phyloP scores from a whole-genome alignment of 164 flowering plant species.

The Stephania japonica region DNA sequence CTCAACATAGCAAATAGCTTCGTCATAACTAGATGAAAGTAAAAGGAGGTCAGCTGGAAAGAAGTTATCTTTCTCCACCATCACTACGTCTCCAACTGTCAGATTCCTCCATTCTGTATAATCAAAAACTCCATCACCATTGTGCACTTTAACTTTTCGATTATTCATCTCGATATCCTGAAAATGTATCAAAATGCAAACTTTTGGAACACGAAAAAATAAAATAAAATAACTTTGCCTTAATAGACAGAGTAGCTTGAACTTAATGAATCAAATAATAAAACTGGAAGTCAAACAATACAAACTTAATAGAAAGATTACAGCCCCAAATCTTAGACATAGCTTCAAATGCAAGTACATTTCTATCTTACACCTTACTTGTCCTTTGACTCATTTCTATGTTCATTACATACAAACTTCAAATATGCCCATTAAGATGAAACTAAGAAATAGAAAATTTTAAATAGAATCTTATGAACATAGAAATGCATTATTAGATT shows the following conservation, averaged over 20 bases:
- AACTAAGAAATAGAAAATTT: too few species aligned
- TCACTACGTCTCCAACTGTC: conserved; percentile 82
- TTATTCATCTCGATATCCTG: conserved; percentile 88
- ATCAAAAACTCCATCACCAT: conserved; percentile 48
- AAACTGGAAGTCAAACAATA: background rate
- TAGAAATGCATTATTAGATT: too few species aligned
- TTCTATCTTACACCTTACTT: background rate
- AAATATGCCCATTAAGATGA: too few species aligned
- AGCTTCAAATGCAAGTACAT: background rate
- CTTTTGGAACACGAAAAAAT: background rate
- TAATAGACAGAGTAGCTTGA: conserved; percentile 5
- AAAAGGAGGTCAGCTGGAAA: conserved; percentile 89
- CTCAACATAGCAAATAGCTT: conserved; percentile 88
- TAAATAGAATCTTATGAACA: too few species aligned
- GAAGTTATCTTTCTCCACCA: conserved; percentile 75
- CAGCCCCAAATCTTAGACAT: background rate
- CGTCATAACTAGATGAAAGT: conserved; percentile 86
- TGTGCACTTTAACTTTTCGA: conserved; percentile 67
- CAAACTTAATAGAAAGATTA: background rate
- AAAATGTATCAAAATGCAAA: conserved; percentile 8
- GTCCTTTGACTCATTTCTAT: background rate
- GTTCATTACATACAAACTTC: too few species aligned
- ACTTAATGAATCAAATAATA: conserved; percentile 1
- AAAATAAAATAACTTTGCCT: too few species aligned
- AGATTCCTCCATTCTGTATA: conserved; percentile 70